phyloP scores from a whole-genome alignment of 179 eudicot genomes.

The Amaranthus tricolor region DNA sequence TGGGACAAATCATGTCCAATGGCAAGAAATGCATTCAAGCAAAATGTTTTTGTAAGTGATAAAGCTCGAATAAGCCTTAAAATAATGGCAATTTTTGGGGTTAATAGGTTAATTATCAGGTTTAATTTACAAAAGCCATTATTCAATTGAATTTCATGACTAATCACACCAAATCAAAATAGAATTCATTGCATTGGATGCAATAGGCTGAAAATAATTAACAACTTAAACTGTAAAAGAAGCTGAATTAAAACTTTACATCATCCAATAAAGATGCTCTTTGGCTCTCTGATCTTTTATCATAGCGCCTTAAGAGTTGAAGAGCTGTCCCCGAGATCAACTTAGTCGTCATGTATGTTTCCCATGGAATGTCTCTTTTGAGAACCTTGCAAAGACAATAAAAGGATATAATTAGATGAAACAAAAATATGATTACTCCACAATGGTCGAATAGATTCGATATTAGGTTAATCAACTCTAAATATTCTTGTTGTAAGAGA shows the following conservation, averaged over 20 bases:
- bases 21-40: not conserved
- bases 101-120: too few relatives aligned
- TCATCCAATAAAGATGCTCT: conserved; percentile 84
- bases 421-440: not conserved
- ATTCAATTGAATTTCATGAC: not conserved
- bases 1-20: not conserved
- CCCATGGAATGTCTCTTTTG: conserved; percentile 96
- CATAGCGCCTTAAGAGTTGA: conserved; percentile 86
- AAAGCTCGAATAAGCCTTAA: too few relatives aligned
- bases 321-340: conserved; percentile 82
- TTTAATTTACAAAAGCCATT: not conserved
- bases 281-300: conserved; percentile 68
- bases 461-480: not conserved
- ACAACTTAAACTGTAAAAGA: not conserved
- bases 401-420: not conserved
- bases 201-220: not conserved
- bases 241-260: conserved; percentile 37
- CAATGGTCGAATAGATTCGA: not conserved
- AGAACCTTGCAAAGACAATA: conserved; percentile 50
- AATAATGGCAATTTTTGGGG: too few relatives aligned
- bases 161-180: not conserved
- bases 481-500: not conserved
- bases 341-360: conserved; percentile 96
- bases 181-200: not conserved
- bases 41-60: not conserved